Base-by-base conservation (phyloP, 306 rosid species). In the Mimosa bimucronata region DNA sequence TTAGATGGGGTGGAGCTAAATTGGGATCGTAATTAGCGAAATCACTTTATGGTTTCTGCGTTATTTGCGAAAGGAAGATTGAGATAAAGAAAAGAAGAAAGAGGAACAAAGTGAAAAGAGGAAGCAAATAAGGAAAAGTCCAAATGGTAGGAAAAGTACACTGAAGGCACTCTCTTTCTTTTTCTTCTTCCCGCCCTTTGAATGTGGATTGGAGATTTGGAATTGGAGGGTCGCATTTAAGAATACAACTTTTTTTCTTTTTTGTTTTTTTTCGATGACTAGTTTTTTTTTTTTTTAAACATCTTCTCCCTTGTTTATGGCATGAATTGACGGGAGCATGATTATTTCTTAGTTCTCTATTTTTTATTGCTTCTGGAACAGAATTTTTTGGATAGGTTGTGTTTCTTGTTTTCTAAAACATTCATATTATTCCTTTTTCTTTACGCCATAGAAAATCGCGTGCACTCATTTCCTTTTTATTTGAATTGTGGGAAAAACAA, bases 21-120 rank as follows among this genome's bases (percentile, higher is more conserved):
- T 75, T 75, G 72, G 72, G 48, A 44, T 82, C 90, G 87, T 60
- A 83, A 89, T 86, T 85, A 60, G 81, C 86, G 91, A 86, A 45
- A 76, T 57, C 52, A 23, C 74, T 69, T 41, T 67, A 50, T 83
- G 48, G 45, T 69, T 67, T 37, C 41, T 79, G 48, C 55, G 34
- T 29, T 21, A 73, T 79, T 79, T 70, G 21, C 60, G 18, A 83
- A 81, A 70, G 61, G 16, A 58, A 23, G 31, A 26, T 9, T 9
- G 21, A 58, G 65, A 58, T 0, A 23, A 58, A 60, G 58, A 45
- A 1, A n/a, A 34, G 46, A 53, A 37, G 41, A 75, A 42, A 45
- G n/a, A 21, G 26, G 48, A 53, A 37, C 50, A 74, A 44, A 38
- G 61, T 1, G 0, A 42, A 34, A 34, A 9, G 44, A 44, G 9